Evolutionary conservation across 2,329 filamentous ascomycete genomes (phyloP).

Genomic region (Fusarium compactum): DNA sequence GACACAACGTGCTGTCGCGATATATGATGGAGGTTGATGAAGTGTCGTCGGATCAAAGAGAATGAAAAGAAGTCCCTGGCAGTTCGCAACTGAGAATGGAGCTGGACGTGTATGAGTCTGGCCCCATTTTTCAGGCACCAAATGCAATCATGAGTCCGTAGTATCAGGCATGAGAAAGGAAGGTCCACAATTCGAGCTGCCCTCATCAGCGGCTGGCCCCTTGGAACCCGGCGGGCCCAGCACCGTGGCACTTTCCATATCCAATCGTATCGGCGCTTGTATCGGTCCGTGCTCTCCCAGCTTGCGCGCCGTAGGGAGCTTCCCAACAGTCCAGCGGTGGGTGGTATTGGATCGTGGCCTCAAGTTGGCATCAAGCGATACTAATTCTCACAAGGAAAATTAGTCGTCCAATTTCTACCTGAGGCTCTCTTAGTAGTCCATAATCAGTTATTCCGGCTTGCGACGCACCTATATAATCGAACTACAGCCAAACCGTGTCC

Average conservation of each 20-base stretch:
- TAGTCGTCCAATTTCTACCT: slow-evolving; percentile 3
- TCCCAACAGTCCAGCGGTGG: slow-evolving; percentile 15
- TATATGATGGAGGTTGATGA: slow-evolving; percentile 49
- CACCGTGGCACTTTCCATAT: slow-evolving; percentile 21
- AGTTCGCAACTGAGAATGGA: slow-evolving; percentile 40
- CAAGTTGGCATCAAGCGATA: slow-evolving; percentile 40
- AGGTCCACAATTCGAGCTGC: slow-evolving; percentile 21
- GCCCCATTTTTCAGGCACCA: slow-evolving; percentile 52
- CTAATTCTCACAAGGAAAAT: slow-evolving; percentile 17
- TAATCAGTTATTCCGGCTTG: neutral
- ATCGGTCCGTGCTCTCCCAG: slow-evolving; percentile 47
- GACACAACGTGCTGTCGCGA: slow-evolving; percentile 44
- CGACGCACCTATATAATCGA: slow-evolving; percentile 1
- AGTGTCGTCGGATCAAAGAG: slow-evolving; percentile 47
- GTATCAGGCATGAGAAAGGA: slow-evolving; percentile 3
- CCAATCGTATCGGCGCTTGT: slow-evolving; percentile 46
- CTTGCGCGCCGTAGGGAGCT: slow-evolving; percentile 42
- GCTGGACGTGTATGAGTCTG: slow-evolving; percentile 36
- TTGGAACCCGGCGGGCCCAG: slow-evolving; percentile 24
- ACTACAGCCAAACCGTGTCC: slow-evolving; percentile 4
- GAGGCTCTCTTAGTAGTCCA: neutral
- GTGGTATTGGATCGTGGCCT: slow-evolving; percentile 47
- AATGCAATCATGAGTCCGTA: slow-evolving; percentile 27
- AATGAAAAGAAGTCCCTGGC: slow-evolving; percentile 50
- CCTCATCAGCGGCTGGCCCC: slow-evolving; percentile 26